Evolutionary conservation across 495 filamentous ascomycete species (phyloP), one percentile per base, ranked within the genome.

Genomic region (Penicillium coprophilum): DNA sequence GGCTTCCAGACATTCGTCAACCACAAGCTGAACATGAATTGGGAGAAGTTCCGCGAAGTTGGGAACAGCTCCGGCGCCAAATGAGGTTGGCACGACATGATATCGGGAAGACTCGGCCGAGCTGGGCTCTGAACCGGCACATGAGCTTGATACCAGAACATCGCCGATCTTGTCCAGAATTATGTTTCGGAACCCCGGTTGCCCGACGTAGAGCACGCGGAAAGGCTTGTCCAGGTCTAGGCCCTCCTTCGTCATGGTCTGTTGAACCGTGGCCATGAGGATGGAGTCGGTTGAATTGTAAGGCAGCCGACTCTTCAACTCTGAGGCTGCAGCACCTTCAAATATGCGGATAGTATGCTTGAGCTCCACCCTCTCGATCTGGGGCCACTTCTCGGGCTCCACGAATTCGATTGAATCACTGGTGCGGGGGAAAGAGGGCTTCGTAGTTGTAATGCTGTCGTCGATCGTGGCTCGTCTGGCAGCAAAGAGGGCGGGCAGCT

Each of bases 151-250:
- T 19, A 82, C 79, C 46, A 85, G 61, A 44, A 88, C 86, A 57
- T 82, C 83, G 17, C 83, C 87, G 46, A 91, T 77, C 70, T 92
- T 92, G 64, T 87, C 82, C n/a, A 90, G 77, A 56, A 92, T 88
- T 31, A 84, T 81, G 52, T 86, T 81, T 54, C 86, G 84, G 23
- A 80, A 82, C 6, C 79, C 80, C 0, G 83, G 63, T 48, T 80
- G 81, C 15, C 88, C 88, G 24, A 88, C 71, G 54, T 90, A 91
- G 4, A 91, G 73, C 23, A 92, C 77, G 28, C 86, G 80, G 48
- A 89, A 85, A 6, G 88, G 85, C 57, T 85, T 85, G 20, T 84
- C 75, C 34, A 85, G 80, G 39, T 80, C 79, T 13, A 91, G 78
- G 32, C 79, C 77, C 36, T 80, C 73, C 47, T 81, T 84, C 38